Conservation (phyloP, 2,329 filamentous ascomycete species). For the Beauveria australis region DNA sequence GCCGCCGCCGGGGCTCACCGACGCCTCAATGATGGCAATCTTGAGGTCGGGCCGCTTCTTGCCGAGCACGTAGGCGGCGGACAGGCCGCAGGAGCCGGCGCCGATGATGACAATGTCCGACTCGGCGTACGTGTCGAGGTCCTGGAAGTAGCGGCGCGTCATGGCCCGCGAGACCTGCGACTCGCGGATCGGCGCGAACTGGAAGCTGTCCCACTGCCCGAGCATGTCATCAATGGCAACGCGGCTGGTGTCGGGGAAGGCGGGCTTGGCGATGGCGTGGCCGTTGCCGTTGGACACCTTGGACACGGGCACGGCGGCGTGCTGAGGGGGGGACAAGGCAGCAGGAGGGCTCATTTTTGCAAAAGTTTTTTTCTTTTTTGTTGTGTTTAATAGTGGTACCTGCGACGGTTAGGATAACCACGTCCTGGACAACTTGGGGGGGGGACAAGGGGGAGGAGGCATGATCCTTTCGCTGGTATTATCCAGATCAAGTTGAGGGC, state of each 20-base stretch:
- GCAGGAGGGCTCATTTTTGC: conserved; percentile 70
- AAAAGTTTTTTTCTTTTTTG: conserved; percentile 11
- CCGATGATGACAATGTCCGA: conserved; percentile 91
- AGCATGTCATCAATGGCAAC: conserved; percentile 57
- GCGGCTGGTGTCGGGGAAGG: conserved; percentile 17
- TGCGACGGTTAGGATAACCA: conserved; percentile 22
- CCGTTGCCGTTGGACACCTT: conserved; percentile 28
- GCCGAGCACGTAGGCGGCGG: conserved; percentile 74
- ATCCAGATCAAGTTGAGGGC: conserved; percentile 94
- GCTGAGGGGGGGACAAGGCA: conserved; percentile 52
- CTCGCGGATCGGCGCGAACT: conserved; percentile 81
- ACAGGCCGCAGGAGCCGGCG: conserved; percentile 80
- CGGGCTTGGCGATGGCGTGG: conserved; percentile 14
- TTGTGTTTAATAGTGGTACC: conserved; percentile 6
- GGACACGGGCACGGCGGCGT: conserved; percentile 36
- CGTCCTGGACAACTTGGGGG: conserved; percentile 23
- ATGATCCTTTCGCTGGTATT: conserved; percentile 99
- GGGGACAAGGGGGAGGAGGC: conserved; percentile 49
- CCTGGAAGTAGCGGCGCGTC: conserved; percentile 86
- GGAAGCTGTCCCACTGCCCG: conserved; percentile 73
- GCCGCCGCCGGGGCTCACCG: conserved; percentile 78
- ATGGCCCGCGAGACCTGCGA: conserved; percentile 88
- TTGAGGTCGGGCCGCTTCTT: conserved; percentile 80
- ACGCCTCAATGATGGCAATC: conserved; percentile 85
- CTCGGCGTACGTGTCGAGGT: conserved; percentile 83